Percentiles rank a stretch among this genome's conserved stretches.
These are phyloP conservation scores for Ophiosphaerella korrae DNA, from an alignment of 2,329 filamentous ascomycete genomes.

Conservation along the genomic window DNA sequence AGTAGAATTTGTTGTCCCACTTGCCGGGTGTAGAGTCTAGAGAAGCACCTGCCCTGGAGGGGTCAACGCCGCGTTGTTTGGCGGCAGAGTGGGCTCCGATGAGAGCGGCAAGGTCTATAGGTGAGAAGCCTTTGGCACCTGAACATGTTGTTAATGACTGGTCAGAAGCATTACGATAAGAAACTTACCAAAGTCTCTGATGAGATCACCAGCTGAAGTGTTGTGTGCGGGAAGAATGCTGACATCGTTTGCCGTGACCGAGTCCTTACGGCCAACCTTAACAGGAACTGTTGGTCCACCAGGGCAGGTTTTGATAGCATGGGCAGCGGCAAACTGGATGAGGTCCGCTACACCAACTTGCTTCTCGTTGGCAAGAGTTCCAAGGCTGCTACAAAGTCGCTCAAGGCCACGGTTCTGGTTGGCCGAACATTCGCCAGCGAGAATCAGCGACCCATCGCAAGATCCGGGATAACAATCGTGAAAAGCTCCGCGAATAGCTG, in stretches of 20 bases:
- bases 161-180: not conserved
- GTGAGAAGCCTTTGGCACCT: slow-evolving; percentile 42
- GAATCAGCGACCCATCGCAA: slow-evolving; percentile 45
- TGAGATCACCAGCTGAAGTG: slow-evolving; percentile 21
- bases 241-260: slow-evolving; percentile 21
- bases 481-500: slow-evolving; percentile 42
- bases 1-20: slow-evolving; percentile 47
- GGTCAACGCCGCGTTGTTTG: slow-evolving; percentile 34
- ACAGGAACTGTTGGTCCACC: slow-evolving; percentile 41
- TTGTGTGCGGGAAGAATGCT: slow-evolving; percentile 31
- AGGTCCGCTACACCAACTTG: slow-evolving; percentile 42
- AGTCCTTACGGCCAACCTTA: slow-evolving; percentile 42
- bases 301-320: slow-evolving; percentile 45
- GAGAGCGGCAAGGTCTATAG: slow-evolving; percentile 46
- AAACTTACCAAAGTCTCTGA: slow-evolving; percentile 37
- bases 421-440: slow-evolving; percentile 43
- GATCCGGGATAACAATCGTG: slow-evolving; percentile 47
- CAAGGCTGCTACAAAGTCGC: slow-evolving; percentile 49
- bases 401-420: slow-evolving; percentile 52
- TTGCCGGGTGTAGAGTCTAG: slow-evolving; percentile 44
- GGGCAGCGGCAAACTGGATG: slow-evolving; percentile 46
- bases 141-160: not conserved
- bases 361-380: slow-evolving; percentile 49
- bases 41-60: slow-evolving; percentile 27
- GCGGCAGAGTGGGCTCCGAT: slow-evolving; percentile 46